Base-by-base conservation (phyloP, 1,284 basidiomycete genomes). In the Papiliotrema fonsecae region DNA sequence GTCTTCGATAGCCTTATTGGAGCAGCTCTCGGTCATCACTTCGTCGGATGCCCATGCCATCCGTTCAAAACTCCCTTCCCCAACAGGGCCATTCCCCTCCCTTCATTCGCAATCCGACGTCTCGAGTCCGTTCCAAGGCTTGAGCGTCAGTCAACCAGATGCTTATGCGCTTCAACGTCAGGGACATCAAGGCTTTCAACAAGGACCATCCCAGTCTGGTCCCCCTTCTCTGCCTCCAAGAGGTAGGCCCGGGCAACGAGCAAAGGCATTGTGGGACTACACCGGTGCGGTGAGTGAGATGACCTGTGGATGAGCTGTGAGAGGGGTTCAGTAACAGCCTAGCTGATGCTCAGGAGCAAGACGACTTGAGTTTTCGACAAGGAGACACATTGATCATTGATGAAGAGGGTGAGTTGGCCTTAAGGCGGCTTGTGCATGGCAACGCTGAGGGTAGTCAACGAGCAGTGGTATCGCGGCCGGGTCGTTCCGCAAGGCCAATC, bases 201-300 rank as follows among this genome's bases (percentile, higher is more conserved):
- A 28, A 9, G 28, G 26, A 16, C 40, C 55, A 11, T 30, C 28
- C 11, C 32, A 28, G 14, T n/a, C 31, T 42, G 24, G 43, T 4
- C 49, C 47, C 16, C 62, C 64, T 5, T n/a, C 50, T 2, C 37
- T 58, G 6, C 60, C 58, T 6, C 52, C 57, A 4, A 31, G 50
- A 49, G 49, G 47, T 13, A 34, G 34, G 27, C 18, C 28, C 11
- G 63, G 64, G 47, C 16, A 36, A 7, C 58, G 61, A 25, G 69
- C 64, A 1, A 57, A 57, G 37, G 69, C 69, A 2, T 50, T 72
- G 32, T 72, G 69, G 69, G 69, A 72, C 53, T 72, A 69, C 51
- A 51, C 38, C 31, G 68, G 69, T 16, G 56, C 57, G 21, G 65
- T 67, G 30, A 26, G 65, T 57, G 10, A 11, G 13, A 21, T 18